phyloP scores from a whole-genome alignment of 495 filamentous ascomycete species.

The Penicillium verhagenii region DNA sequence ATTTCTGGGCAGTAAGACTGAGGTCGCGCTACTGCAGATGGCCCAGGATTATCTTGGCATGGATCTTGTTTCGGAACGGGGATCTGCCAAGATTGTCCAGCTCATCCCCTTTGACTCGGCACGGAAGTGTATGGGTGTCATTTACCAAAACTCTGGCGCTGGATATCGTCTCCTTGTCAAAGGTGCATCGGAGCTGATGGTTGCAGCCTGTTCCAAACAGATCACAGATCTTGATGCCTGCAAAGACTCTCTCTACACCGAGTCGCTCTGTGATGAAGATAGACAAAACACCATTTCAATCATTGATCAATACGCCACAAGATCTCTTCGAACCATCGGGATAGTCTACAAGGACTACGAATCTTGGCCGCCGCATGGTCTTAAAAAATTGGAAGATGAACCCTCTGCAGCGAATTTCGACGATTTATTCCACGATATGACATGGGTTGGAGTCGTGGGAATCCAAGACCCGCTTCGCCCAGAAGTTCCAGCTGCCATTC shows the following conservation, averaged over 20 bases:
- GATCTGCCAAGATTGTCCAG: conserved; percentile 58
- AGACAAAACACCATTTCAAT: conserved; percentile 31
- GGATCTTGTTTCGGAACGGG: conserved; percentile 59
- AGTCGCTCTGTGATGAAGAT: conserved; percentile 33
- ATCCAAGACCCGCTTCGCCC: conserved; percentile 68
- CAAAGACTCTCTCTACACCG: conserved; percentile 34
- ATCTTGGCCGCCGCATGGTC: conserved; percentile 56
- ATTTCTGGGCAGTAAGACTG: conserved; percentile 71
- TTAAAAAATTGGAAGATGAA: conserved; percentile 49
- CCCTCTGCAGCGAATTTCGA: conserved; percentile 53
- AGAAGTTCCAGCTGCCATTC: conserved; percentile 75
- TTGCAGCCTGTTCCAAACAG: conserved; percentile 47
- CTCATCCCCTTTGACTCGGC: conserved; percentile 67
- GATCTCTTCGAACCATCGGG: conserved; percentile 63
- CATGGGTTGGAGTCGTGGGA: conserved; percentile 60
- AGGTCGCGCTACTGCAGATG: conserved; percentile 64
- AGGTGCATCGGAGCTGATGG: conserved; percentile 67
- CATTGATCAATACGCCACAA: conserved; percentile 56
- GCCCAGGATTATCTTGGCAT: conserved; percentile 62
- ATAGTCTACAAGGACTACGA: conserved; percentile 63
- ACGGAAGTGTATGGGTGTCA: conserved; percentile 68
- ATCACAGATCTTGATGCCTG: conserved; percentile 23
- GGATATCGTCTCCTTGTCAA: conserved; percentile 66
- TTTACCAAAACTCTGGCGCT: conserved; percentile 53
- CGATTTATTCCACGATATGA: conserved; percentile 57